Base-by-base conservation (phyloP, 352 stramenopile genomes). In the Globisporangium cystogenes region DNA sequence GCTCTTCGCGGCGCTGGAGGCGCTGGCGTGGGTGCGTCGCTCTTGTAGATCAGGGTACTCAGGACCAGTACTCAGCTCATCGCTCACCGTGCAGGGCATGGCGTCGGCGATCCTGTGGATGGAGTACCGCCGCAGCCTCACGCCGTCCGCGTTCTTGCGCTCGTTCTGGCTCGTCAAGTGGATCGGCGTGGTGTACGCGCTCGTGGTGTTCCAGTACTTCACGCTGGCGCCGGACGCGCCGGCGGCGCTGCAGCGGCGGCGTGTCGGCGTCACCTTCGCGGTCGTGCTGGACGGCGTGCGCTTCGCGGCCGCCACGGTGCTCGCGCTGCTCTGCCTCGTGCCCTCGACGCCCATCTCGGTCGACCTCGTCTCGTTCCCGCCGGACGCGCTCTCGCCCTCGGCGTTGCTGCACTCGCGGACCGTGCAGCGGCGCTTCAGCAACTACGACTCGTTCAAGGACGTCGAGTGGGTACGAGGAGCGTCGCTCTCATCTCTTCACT, bases 41-140 rank as follows among this genome's bases (percentile, higher is more conserved):
- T 35, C n/a, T n/a, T n/a, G n/a, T n/a, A n/a, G n/a, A n/a, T n/a
- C n/a, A n/a, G n/a, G n/a, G n/a, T n/a, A n/a, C n/a, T n/a, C n/a
- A n/a, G n/a, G n/a, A n/a, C n/a, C n/a, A n/a, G n/a, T n/a, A 39
- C 18, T 41, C 8, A 2, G 10, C 29, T 46, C 5, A 29, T 18
- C 31, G 7, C 11, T 12, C 11, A 3, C 7, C 31, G 1, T 36
- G 26, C 40, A 81, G 72, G 71, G 70, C 5, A 82, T 65, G 56
- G 71, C 74, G 26, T 64, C 64, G 8, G 62, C 60, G 27, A 65
- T 88, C 35, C 66, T 90, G 21, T 90, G 79, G 79, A 90, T 90
- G 76, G 79, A 87, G 44, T 85, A 88, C 60, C 72, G 79, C 2
- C 76, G 79, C 12, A 74, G 75, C 16, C 55, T 74, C 41, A 77